Conservation (phyloP, 2,329 filamentous ascomycete species). For the Cadophora sp. region DNA sequence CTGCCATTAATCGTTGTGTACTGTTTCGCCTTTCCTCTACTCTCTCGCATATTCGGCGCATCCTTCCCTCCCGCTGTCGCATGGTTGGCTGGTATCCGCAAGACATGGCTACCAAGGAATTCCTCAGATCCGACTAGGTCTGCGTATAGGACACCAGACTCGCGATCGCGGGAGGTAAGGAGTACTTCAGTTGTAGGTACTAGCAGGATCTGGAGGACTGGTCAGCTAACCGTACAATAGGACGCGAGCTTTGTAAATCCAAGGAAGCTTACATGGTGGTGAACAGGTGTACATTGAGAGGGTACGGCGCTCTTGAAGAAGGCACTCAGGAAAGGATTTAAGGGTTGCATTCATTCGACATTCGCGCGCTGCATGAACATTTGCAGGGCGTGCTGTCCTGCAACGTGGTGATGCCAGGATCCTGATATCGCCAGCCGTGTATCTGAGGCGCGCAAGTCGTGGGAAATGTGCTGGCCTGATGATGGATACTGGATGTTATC, state of each 20-base stretch:
- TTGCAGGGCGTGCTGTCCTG: slow-evolving; percentile 36
- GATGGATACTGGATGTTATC: slow-evolving; percentile 11
- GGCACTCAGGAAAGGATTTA: slow-evolving; percentile 98
- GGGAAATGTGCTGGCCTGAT: slow-evolving; percentile 8
- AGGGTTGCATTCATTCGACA: slow-evolving; percentile 85
- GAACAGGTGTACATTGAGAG: slow-evolving; percentile 87
- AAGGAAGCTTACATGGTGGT: slow-evolving; percentile 73
- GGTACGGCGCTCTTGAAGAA: slow-evolving; percentile 97
- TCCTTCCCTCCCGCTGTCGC: slow-evolving; percentile 62
- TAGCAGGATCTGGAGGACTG: slow-evolving; percentile 71
- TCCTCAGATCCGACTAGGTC: slow-evolving; percentile 91
- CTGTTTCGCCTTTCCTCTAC: slow-evolving; percentile 90
- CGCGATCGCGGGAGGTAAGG: slow-evolving; percentile 84
- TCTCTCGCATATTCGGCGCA: slow-evolving; percentile 76
- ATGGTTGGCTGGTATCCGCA: slow-evolving; percentile 74
- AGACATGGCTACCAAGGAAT: slow-evolving; percentile 94
- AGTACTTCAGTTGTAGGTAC: slow-evolving; percentile 94
- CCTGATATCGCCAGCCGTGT: slow-evolving; percentile 27
- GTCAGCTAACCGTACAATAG: slow-evolving; percentile 26
- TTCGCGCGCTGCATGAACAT: slow-evolving; percentile 40
- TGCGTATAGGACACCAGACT: slow-evolving; percentile 76
- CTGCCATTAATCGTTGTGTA: slow-evolving; percentile 92
- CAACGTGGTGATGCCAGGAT: slow-evolving; percentile 31
- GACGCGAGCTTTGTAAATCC: slow-evolving; percentile 13
- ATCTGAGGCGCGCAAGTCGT: neutral